Base-by-base conservation (phyloP, 441 rosid genomes). In the Omphalea diandra region DNA sequence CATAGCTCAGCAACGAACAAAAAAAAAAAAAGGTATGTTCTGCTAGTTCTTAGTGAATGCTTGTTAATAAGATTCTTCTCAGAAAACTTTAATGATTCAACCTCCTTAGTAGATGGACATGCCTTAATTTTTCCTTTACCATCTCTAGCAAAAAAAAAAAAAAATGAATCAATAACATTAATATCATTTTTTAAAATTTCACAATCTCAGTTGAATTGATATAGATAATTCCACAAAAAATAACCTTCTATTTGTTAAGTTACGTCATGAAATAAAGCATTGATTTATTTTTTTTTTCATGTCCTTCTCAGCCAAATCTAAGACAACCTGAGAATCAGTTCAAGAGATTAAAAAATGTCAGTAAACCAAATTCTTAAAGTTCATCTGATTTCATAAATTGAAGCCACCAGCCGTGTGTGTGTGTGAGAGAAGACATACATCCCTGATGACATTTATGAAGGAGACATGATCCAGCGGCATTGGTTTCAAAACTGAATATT, bases 191-290 rank as follows among this genome's bases (percentile, higher is more conserved):
- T 69, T 8, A 53, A 20, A 64, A 22, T 32, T 2, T 29, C 63
- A 54, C 26, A 72, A 65, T 27, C n/a, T n/a, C n/a, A n/a, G n/a
- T n/a, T n/a, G 20, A 66, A 22, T 61, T 66, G 50, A 52, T 55
- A 63, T 8, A 49, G 63, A 24, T 67, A 53, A 29, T 70, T 72
- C 56, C 63, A 64, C 46, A 54, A 64, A n/a, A 52, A 20, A 49
- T 12, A 69, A 64, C 60, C 27, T 53, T 22, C 18, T 41, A 50
- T 33, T n/a, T n/a, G n/a, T n/a, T n/a, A 72, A 71, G 64, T 84
- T 83, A 91, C 97, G 94, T 94, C 99, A 54, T 71, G 87, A 79
- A 94, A 94, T 79, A 92, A 79, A 75, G 88, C 85, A 80, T 83
- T 88, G 79, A 94, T 84, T 81, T n/a, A n/a, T n/a, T n/a, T n/a